These are phyloP conservation scores for Fusarium sambucinum DNA, from an alignment of 2,329 filamentous ascomycete species.

Conservation along the genomic window DNA sequence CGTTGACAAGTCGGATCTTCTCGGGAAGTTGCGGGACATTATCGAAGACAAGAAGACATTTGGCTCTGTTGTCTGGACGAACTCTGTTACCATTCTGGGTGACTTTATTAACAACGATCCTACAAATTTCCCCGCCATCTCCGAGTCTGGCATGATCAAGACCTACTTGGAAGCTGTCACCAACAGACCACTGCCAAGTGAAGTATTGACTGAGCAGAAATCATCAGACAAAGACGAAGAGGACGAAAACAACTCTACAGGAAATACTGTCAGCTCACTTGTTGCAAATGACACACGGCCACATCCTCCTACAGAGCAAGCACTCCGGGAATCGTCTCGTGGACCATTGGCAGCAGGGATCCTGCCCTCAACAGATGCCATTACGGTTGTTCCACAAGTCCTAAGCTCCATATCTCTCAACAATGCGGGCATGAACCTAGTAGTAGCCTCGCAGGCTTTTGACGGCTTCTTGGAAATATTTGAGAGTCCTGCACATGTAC, in stretches of 20 bases:
- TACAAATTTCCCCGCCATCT: constrained; percentile 95
- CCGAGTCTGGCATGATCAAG: constrained; percentile 90
- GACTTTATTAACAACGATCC: constrained; percentile 99
- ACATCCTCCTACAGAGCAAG: constrained; percentile 66
- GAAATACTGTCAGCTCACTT: constrained; percentile 56
- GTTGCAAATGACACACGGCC: constrained; percentile 56
- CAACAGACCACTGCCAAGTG: constrained; percentile 58
- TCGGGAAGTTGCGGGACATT: constrained; percentile 82
- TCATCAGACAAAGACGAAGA: constrained; percentile 49
- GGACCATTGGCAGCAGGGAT: constrained; percentile 75
- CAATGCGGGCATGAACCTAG: constrained; percentile 85
- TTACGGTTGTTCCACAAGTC: constrained; percentile 85
- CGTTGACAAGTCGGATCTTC: constrained; percentile 89
- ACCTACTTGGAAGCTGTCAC: constrained; percentile 87
- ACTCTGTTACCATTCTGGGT: constrained; percentile 89
- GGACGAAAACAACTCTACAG: constrained; percentile 53
- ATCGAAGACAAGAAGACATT: constrained; percentile 83
- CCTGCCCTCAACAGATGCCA: constrained; percentile 87
- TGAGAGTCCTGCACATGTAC: constrained; percentile 89
- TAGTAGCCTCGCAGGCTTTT: constrained; percentile 83
- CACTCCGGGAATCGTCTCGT: constrained; percentile 60
- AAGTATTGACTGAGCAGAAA: constrained; percentile 48
- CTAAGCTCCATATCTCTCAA: constrained; percentile 96
- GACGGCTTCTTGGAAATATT: constrained; percentile 96
- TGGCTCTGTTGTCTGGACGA: constrained; percentile 95